Percentiles rank a stretch among this genome's conserved stretches.
These are phyloP conservation scores for Chalaropsis thielavioides DNA, from an alignment of 2,329 filamentous ascomycete species.

Conservation along the genomic window DNA sequence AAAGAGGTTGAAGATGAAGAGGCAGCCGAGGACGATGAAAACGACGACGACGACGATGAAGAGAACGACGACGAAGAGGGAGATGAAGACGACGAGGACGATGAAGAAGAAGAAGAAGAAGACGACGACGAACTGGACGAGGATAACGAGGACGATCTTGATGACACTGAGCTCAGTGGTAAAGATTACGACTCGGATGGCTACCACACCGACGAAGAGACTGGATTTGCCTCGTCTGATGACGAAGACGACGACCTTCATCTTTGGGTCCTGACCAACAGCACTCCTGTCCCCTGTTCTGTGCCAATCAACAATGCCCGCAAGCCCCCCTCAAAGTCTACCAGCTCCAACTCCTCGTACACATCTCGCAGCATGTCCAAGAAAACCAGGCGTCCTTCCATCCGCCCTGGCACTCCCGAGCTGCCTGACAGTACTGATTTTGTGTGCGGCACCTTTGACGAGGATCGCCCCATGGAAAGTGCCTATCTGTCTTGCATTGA, in stretches of 20 bases:
- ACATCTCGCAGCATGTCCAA: slow-evolving; percentile 31
- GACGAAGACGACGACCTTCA: slow-evolving; percentile 50
- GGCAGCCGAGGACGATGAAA: slow-evolving; percentile 50
- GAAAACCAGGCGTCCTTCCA: slow-evolving; percentile 33
- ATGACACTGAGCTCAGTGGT: slow-evolving; percentile 53
- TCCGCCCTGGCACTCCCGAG: slow-evolving; percentile 59
- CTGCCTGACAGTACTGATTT: slow-evolving; percentile 96
- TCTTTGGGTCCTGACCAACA: slow-evolving; percentile 41
- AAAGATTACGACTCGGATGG: slow-evolving; percentile 45
- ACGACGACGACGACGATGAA: slow-evolving; percentile 33
- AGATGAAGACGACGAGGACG: slow-evolving; percentile 36
- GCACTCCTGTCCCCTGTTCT: slow-evolving; percentile 11
- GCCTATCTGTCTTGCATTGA: slow-evolving; percentile 79
- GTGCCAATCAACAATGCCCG: neutral
- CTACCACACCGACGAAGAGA: slow-evolving; percentile 60
- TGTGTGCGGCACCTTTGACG: slow-evolving; percentile 93
- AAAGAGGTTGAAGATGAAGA: slow-evolving; percentile 88
- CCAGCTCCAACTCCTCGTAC: slow-evolving; percentile 44
- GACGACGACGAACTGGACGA: slow-evolving; percentile 38
- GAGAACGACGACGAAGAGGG: slow-evolving; percentile 37
- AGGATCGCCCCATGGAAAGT: slow-evolving; percentile 86
- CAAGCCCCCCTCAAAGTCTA: slow-evolving; percentile 5
- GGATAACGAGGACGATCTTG: slow-evolving; percentile 37
- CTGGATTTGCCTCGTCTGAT: slow-evolving; percentile 54
- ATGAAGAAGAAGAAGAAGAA: slow-evolving; percentile 38